These are phyloP conservation scores for Saccharomycopsis schoenii DNA, from an alignment of 805 yeast genomes.

Conservation along the genomic window DNA sequence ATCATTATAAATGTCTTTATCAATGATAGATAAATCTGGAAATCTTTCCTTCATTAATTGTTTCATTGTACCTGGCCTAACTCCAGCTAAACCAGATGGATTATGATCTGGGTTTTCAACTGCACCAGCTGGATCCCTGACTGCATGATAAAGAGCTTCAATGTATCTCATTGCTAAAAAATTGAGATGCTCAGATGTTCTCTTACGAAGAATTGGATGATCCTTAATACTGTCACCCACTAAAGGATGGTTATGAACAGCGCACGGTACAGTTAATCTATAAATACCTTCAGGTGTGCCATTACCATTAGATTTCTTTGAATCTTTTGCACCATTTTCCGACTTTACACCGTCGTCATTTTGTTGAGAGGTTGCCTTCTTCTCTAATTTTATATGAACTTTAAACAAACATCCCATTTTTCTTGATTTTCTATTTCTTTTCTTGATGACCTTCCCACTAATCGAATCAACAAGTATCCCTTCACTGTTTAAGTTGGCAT, in stretches of 20 bases:
- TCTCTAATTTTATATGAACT: conserved; percentile 15
- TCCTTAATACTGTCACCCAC: conserved; percentile 6
- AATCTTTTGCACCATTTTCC: background rate
- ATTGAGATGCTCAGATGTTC: conserved; percentile 15
- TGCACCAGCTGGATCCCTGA: background rate
- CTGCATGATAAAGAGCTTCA: background rate
- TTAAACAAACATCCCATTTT: conserved; percentile 16
- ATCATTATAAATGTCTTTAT: conserved; percentile 18
- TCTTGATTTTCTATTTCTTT: conserved; percentile 11
- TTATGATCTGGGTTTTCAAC: background rate
- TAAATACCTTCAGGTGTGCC: background rate
- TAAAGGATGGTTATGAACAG: conserved; percentile 15
- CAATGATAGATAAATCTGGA: conserved; percentile 16
- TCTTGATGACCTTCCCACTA: conserved; percentile 7
- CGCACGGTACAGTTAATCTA: conserved; percentile 13
- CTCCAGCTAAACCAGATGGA: conserved; percentile 3
- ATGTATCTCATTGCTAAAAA: conserved; percentile 10
- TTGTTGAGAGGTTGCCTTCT: conserved; percentile 3
- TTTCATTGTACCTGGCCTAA: conserved; percentile 14
- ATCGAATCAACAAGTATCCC: conserved; percentile 3
- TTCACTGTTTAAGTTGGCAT: background rate
- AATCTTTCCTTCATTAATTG: conserved; percentile 11
- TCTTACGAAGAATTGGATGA: conserved; percentile 17
- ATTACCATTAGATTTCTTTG: background rate
- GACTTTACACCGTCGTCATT: background rate